Percentiles rank a stretch among this genome's conserved stretches.
Conservation (phyloP, 2,329 filamentous ascomycete species). For the Ophiognomonia clavigignenti-juglandacearum region DNA sequence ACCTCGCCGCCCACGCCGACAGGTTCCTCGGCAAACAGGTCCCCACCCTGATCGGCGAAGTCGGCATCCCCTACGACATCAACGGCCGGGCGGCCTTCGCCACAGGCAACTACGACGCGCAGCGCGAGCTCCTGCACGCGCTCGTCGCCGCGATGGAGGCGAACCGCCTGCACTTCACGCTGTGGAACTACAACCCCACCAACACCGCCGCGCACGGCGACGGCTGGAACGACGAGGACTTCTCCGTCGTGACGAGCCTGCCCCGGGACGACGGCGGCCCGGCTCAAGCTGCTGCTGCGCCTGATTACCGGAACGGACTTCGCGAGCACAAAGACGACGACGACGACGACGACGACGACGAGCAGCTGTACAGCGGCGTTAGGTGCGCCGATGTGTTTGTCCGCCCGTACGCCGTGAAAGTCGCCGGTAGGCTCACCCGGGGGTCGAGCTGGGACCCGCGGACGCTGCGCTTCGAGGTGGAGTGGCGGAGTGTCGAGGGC, state of each 20-base stretch:
- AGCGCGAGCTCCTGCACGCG: constrained; percentile 34
- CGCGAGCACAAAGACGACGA: constrained; percentile 29
- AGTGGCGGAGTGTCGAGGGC: constrained; percentile 24
- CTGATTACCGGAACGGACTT: constrained; percentile 28
- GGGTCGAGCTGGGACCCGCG: constrained; percentile 31
- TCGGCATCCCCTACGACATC: constrained; percentile 37
- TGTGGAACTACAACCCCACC: constrained; percentile 36
- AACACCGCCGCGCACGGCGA: constrained; percentile 34
- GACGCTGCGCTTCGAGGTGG: constrained; percentile 29
- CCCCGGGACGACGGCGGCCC: too few species aligned
- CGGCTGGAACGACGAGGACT: constrained; percentile 39
- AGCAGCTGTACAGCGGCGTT: constrained; percentile 34
- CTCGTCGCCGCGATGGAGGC: constrained; percentile 37
- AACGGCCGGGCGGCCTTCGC: constrained; percentile 30
- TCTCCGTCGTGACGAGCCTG: constrained; percentile 32
- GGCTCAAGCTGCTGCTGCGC: neutral
- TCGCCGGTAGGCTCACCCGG: constrained; percentile 29
- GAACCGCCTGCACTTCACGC: constrained; percentile 30
- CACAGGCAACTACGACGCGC: constrained; percentile 33
- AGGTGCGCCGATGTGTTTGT: constrained; percentile 34
- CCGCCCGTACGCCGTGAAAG: constrained; percentile 36
- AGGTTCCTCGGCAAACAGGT: constrained; percentile 28
- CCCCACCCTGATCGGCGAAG: constrained; percentile 34
- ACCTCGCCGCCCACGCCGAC: constrained; percentile 29
- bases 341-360: too few species aligned